phyloP scores from a whole-genome alignment of 805 yeast species.

The Myxozyma geophila region DNA sequence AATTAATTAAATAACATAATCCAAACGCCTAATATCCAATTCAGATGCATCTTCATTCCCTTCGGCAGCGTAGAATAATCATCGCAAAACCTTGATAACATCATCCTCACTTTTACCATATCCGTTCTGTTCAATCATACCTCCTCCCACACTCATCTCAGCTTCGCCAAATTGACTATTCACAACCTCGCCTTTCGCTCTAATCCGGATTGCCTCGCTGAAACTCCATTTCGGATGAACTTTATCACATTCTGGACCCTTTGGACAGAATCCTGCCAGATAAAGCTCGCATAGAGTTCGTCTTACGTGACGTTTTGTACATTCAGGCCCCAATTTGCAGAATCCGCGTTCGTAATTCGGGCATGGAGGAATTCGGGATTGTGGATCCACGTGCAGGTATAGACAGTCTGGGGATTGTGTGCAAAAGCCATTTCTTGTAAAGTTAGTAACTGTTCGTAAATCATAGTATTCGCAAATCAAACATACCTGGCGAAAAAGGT shows the following conservation, averaged over 20 bases:
- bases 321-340: conserved; percentile 88
- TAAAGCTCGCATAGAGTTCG: conserved; percentile 77
- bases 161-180: conserved; percentile 1
- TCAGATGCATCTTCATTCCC: neutral
- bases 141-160: neutral
- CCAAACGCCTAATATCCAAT: neutral
- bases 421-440: conserved; percentile 51
- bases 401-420: conserved; percentile 94
- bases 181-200: conserved; percentile 17
- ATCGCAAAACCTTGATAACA: conserved; percentile 29
- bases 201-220: conserved; percentile 21
- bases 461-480: conserved; percentile 17
- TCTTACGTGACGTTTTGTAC: conserved; percentile 79
- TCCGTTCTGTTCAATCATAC: neutral
- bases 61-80: neutral
- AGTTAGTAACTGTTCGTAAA: conserved; percentile 8
- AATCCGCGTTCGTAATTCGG: conserved; percentile 82
- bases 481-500: conserved; percentile 75
- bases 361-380: conserved; percentile 85
- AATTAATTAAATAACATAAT: neutral
- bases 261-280: conserved; percentile 90
- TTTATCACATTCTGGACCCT: conserved; percentile 74
- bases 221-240: conserved; percentile 76
- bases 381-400: conserved; percentile 89
- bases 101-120: conserved; percentile 16